Evolutionary conservation across 768 basidiomycete species (phyloP), one percentile per base, ranked within the genome.

Genomic region (Boletus sensibilis): DNA sequence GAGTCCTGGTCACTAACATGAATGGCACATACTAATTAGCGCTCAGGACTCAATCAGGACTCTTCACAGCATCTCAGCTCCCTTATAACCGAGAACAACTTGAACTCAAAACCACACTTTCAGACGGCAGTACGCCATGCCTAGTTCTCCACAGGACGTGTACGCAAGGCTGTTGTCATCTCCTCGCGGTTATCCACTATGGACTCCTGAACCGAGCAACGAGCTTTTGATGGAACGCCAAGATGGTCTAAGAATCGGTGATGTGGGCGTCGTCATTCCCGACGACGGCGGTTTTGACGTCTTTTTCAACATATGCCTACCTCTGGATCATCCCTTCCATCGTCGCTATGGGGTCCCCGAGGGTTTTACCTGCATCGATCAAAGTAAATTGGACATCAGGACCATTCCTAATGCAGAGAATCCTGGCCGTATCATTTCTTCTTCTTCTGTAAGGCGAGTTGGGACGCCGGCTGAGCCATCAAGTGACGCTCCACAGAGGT

Each of bases 301-400:
- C 55, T 61, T 74, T 1, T 75, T 75, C 61, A 74, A 72, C 49
- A 68, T 74, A 6, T 69, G 63, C 31, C 52, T 69, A 9, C 65
- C 71, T 43, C 65, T 60, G 7, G 63, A 72, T 21, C 69, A 75
- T 51, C 34, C 61, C 4, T 60, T 48, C 18, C 47, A 55, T 13
- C 48, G 48, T 44, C 57, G 31, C 31, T 34, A 46, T 29, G 58
- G 62, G 1, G 64, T 74, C 6, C 71, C 75, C 1, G 57, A 56
- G 3, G 57, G 58, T 14, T 73, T 74, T 48, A 50, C 47, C 2
- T 65, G 60, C 8, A 33, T 75, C 35, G 1, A 46, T 20, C 53
- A 29, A 10, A 18, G 31, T n/a, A 10, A 42, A 16, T 42, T 59
- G 18, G 57, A 59, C 18, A 59, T 51, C 44, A 51, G 57, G 25